Base-by-base conservation (phyloP, 2,329 filamentous ascomycete species). In the Ascochyta clinopodiicola region DNA sequence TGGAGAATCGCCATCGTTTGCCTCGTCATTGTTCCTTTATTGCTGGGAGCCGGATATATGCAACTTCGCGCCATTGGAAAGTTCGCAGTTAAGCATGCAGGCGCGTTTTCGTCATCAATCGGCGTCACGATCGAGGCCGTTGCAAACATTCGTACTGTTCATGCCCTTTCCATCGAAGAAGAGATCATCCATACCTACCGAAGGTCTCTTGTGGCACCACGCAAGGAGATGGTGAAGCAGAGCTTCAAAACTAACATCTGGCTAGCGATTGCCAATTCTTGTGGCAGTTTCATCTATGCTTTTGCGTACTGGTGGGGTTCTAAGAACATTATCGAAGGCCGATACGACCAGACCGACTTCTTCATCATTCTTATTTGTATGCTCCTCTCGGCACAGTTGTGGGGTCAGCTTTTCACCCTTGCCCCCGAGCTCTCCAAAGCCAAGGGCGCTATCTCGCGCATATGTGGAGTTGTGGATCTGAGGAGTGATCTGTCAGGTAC, bases 281-380 rank as follows among this genome's bases (percentile, higher is more conserved):
- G 83, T 9, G 84, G 86, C 19, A 89, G 88, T 66, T 80, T 90
- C 45, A 84, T 91, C 24, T 90, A 92, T 66, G 87, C 88, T 0
- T 83, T 93, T 49, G 87, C 88, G 0, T 92, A 91, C 74, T 93
- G 89, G 88, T 93, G 89, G 88, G 89, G 89, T 3, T 83, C 88
- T 0, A 88, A 85, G 63, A 85, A 86, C 59, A 90, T 92, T 56
- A 82, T 87, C 46, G 80, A 82, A 37, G 88, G 89, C 4, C 77
- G 84, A 51, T 88, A 88, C 62, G 84, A 83, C 38, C 84, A 86
- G 29, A 83, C 89, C n/a, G 76, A 85, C 46, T 92, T 92, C 76
- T 87, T 92, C 71, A 88, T 90, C 64, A 87, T 92, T 7, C 80
- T 91, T 4, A 81, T 89, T 6, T 82, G 88, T 4, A 83, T 93